Evolutionary conservation across 805 yeast genomes (phyloP), one percentile per base, ranked within the genome.

Genomic region (Zygosaccharomyces lentus): DNA sequence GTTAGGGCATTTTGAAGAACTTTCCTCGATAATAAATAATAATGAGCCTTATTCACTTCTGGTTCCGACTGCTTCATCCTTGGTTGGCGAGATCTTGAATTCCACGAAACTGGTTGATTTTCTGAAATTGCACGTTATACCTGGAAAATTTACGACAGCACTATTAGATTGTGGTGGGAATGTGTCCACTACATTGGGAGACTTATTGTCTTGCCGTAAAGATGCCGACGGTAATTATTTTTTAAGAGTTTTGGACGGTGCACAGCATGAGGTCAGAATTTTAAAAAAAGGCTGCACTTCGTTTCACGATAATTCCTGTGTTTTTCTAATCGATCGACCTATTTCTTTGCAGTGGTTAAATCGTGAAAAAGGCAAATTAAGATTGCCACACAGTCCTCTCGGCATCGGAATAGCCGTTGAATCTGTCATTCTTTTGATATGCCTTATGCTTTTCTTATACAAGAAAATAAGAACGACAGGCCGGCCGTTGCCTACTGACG

Each of bases 401-500:
- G 81, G 81, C 0, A 63, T 84, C 23, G 95, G 93, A 6, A 68
- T 83, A 3, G 64, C 84, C 1, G 56, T 82, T 7, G 91, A 91
- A 0, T 70, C 81, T 25, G 52, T 82, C 12, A 27, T 47, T 52
- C 16, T 42, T 57, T 3, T 35, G 52, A 17, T 45, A n/a, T 25
- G 21, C 16, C 29, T 40, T 7, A 9, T 19, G 23, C 19, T 40
- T 31, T 31, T 40, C 15, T 24, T 40, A 13, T 38, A 27, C n/a
- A 26, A 27, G 15, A 38, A 15, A 17, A 27, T 17, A 12, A 38
- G 10, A 27, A 16, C 5, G 5, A n/a, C 41, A 15, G 13, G 16
- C 4, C 9, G 24, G 7, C 19, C 17, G 9, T 12, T 16, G 31
- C 6, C 2, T 10, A 17, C 16, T 13, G 3, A 32, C n/a, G 16